phyloP scores from a whole-genome alignment of 176 grass and related monocot genomes.

The Rhynchospora breviuscula region DNA sequence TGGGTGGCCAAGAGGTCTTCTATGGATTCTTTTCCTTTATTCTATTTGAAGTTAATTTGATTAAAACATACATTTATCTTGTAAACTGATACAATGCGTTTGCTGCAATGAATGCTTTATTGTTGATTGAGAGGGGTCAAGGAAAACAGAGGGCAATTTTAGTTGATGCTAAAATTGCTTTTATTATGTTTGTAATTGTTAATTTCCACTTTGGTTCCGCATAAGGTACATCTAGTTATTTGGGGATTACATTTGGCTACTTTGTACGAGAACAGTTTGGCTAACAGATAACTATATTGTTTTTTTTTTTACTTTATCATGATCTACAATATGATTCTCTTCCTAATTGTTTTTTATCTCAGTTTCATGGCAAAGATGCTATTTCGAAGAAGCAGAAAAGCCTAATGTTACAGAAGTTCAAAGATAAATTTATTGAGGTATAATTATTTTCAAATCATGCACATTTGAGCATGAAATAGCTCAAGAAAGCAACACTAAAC shows the following conservation, averaged over 20 bases:
- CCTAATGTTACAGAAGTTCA: background rate
- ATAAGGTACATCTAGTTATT: background rate
- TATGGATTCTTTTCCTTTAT: background rate
- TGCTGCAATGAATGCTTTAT: background rate
- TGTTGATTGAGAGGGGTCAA: background rate
- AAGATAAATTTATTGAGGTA: slow-evolving; percentile 1
- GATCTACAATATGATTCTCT: background rate
- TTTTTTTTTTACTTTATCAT: background rate
- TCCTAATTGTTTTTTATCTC: background rate
- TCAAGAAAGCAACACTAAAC: background rate
- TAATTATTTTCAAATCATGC: background rate
- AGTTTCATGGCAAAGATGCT: background rate
- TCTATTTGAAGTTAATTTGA: background rate
- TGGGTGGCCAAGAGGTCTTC: background rate
- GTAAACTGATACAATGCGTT: background rate
- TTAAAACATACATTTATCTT: background rate
- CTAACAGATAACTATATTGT: background rate
- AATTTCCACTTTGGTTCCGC: background rate
- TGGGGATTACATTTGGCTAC: background rate
- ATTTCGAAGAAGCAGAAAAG: background rate
- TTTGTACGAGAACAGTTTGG: background rate
- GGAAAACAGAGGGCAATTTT: background rate
- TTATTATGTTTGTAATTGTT: background rate
- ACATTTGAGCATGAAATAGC: background rate
- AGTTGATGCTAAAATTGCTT: background rate